phyloP scores from a whole-genome alignment of 2,329 filamentous ascomycete genomes.

The Aureobasidium sp. region DNA sequence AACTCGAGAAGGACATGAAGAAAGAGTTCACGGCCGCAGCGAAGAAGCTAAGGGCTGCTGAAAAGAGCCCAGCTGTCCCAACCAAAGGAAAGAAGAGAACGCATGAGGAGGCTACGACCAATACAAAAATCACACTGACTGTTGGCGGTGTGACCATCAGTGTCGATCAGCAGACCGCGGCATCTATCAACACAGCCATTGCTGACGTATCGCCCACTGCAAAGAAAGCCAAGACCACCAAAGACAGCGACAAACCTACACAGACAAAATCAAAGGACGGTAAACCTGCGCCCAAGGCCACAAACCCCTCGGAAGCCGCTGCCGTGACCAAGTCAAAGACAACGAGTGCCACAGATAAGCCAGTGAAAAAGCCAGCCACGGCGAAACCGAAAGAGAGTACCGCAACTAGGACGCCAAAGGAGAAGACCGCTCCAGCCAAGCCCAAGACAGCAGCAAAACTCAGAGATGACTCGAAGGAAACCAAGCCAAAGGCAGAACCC shows the following conservation, averaged over 20 bases:
- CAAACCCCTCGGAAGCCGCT: constrained; percentile 2
- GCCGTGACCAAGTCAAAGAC: background rate
- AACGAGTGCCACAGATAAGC: background rate
- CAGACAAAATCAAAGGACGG: background rate
- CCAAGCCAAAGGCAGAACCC: constrained; percentile 17
- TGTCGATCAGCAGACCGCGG: constrained; percentile 22
- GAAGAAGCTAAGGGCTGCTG: constrained; percentile 38
- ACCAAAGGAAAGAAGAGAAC: constrained; percentile 22
- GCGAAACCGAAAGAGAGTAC: background rate
- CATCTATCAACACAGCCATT: background rate
- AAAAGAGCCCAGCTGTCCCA: background rate
- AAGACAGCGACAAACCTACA: background rate
- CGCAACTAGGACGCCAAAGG: background rate
- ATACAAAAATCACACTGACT: constrained; percentile 24
- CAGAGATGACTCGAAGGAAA: background rate
- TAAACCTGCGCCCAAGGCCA: background rate
- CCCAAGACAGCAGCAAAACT: background rate
- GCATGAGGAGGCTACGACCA: constrained; percentile 20
- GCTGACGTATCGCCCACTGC: background rate
- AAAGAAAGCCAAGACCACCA: background rate
- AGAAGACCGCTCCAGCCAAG: background rate
- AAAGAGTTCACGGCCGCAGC: constrained; percentile 50
- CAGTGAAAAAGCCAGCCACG: background rate
- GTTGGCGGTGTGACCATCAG: constrained; percentile 23
- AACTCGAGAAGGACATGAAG: constrained; percentile 50